Evolutionary conservation across 148 eudicot genomes (phyloP).

Genomic region (Dysphania ambrosioides): DNA sequence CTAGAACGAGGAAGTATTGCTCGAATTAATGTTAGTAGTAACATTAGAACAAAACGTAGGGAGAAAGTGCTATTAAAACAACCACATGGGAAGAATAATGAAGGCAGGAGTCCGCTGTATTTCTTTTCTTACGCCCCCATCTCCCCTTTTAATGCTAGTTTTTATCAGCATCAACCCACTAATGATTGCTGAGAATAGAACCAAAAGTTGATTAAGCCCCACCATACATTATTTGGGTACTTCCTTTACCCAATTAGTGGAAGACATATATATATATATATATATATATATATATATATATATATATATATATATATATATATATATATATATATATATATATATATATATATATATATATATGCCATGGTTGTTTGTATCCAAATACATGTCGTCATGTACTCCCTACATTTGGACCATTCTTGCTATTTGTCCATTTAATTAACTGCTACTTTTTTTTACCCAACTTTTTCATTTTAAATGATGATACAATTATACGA

Average conservation of each 20-base stretch:
- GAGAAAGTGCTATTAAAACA: conserved; percentile 11
- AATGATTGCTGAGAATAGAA: conserved; percentile 17
- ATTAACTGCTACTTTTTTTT: no score
- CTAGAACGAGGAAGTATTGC: no score
- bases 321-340: no score
- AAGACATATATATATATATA: neutral
- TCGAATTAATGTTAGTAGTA: no score
- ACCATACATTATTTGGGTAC: neutral
- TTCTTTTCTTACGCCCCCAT: neutral
- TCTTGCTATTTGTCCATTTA: neutral
- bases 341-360: no score
- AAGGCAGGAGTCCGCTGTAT: neutral
- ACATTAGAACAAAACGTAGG: neutral
- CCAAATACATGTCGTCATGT: neutral
- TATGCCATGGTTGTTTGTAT: neutral
- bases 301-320: no score
- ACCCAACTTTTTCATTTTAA: neutral
- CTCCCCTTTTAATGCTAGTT: neutral
- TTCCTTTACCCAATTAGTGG: conserved; percentile 2
- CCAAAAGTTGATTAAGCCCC: conserved; percentile 22
- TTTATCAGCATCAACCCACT: conserved; percentile 8
- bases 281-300: no score
- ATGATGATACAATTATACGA: no score
- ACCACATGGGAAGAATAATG: conserved; percentile 1
- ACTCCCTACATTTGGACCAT: neutral